Conservation (phyloP, 768 basidiomycete genomes). For the Suillus sp. region DNA sequence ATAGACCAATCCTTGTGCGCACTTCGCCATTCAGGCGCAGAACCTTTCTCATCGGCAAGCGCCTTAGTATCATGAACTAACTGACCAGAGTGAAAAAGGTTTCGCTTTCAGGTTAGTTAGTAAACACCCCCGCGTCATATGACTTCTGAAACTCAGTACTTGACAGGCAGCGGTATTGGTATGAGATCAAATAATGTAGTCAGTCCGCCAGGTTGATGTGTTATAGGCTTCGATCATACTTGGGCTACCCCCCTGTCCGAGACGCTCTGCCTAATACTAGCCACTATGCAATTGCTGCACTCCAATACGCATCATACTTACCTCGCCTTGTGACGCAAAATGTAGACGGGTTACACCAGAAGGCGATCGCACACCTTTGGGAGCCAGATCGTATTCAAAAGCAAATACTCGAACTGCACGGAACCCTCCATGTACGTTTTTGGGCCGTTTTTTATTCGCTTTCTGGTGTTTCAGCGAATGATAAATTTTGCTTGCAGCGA, state of each 20-base stretch:
- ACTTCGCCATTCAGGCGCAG: background rate
- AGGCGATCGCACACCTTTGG: slow-evolving; percentile 59
- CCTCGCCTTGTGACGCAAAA: slow-evolving; percentile 78
- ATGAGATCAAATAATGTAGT: slow-evolving; percentile 17
- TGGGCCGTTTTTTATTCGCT: background rate
- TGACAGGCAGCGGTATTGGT: slow-evolving; percentile 84
- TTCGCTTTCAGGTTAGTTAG: slow-evolving; percentile 62
- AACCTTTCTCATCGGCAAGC: slow-evolving; percentile 20
- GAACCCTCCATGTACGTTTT: slow-evolving; percentile 72
- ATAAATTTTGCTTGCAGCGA: slow-evolving; percentile 42
- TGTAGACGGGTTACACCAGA: slow-evolving; percentile 94
- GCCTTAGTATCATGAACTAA: slow-evolving; percentile 75
- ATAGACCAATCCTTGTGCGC: slow-evolving; percentile 59
- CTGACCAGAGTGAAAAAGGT: slow-evolving; percentile 71
- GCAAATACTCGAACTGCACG: slow-evolving; percentile 82
- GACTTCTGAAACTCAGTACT: slow-evolving; percentile 3
- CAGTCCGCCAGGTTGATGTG: background rate
- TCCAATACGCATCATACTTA: slow-evolving; percentile 68
- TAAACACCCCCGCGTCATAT: slow-evolving; percentile 13
- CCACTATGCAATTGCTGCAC: slow-evolving; percentile 83
- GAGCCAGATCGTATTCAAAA: slow-evolving; percentile 37
- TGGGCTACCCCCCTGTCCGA: slow-evolving; percentile 88
- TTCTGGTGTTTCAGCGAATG: background rate
- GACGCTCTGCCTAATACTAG: slow-evolving; percentile 85
- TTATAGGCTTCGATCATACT: slow-evolving; percentile 65